Evolutionary conservation across 805 yeast species (phyloP), one percentile per base, ranked within the genome.

Genomic region (Wickerhamiella bombiphila): DNA sequence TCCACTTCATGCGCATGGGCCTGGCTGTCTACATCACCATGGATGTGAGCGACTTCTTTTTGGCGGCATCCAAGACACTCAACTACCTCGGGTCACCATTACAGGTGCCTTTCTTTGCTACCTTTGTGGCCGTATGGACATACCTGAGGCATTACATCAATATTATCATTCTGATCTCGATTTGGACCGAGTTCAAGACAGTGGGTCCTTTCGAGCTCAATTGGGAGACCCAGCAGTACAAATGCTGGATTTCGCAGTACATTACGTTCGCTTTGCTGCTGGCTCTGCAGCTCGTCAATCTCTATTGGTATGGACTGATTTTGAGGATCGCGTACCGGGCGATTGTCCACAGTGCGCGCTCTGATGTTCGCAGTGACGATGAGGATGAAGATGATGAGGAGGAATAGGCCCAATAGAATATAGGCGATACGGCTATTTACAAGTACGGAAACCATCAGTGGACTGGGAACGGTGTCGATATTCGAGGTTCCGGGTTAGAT

Each of bases 1-100:
- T 91, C 68, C 95, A 91, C 59, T 91, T 85, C 66, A 82, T 94
- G 13, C 82, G 93, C 75, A 88, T 91, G 70, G 99, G 99, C 4
- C 58, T 91, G 25, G 80, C 79, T 14, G 72, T 91, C 37, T 91
- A 82, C 57, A 70, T 91, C 50, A 83, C 97, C 18, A 91, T 91
- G 99, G 99, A 91, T 59, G 69, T 85, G 28, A 80, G 94, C 14
- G 99, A 91, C 63, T 75, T 83, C 58, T 80, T 85, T 60, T 64
- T 91, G 47, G 78, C 95, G 5, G 49, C 66, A 3, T 81, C 96
- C 21, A 91, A 91, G 59, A 73, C 82, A n/a, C 60, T 83, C 42
- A 88, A 82, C 60, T 91, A 91, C 56, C 57, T 93, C 41, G 80
- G 85, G 49, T 74, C 85, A 3, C 50, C 66, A 3, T 41, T 72